These are phyloP conservation scores for Rutstroemia sp. DNA, from an alignment of 2,329 filamentous ascomycete genomes.

Conservation along the genomic window DNA sequence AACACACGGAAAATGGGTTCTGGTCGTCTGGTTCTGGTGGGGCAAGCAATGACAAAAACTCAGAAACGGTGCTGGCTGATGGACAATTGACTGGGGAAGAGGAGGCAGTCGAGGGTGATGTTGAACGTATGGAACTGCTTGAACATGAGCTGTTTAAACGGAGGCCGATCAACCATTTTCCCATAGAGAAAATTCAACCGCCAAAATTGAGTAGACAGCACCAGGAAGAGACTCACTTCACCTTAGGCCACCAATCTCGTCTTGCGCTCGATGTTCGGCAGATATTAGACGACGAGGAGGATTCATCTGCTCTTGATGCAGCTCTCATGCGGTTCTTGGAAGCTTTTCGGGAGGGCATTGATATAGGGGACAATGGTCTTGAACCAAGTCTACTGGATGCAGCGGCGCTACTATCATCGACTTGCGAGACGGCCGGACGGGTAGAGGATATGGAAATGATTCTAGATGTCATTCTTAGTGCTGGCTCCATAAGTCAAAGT, in stretches of 20 bases:
- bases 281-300: conserved; percentile 9
- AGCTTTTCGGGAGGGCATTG: conserved; percentile 20
- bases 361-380: conserved; percentile 9
- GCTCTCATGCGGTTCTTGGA: conserved; percentile 20
- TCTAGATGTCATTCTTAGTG: conserved; percentile 15
- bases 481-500: conserved; percentile 15
- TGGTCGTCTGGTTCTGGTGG: background rate
- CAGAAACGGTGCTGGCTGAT: background rate
- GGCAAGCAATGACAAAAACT: background rate
- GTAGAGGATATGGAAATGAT: conserved; percentile 16
- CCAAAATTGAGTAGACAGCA: background rate
- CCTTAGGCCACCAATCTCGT: conserved; percentile 13
- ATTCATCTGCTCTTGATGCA: conserved; percentile 9
- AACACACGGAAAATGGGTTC: background rate
- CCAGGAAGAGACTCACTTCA: background rate
- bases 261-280: conserved; percentile 19
- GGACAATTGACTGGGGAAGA: background rate
- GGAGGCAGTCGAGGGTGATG: background rate
- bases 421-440: conserved; percentile 9
- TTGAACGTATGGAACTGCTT: background rate
- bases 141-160: too few relatives aligned
- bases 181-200: background rate
- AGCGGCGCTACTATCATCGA: conserved; percentile 14
- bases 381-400: conserved; percentile 13
- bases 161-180: background rate